Evolutionary conservation across 108 stramenopile genomes (phyloP), one percentile per base, ranked within the genome.

Genomic region (Cyclotella sp.): DNA sequence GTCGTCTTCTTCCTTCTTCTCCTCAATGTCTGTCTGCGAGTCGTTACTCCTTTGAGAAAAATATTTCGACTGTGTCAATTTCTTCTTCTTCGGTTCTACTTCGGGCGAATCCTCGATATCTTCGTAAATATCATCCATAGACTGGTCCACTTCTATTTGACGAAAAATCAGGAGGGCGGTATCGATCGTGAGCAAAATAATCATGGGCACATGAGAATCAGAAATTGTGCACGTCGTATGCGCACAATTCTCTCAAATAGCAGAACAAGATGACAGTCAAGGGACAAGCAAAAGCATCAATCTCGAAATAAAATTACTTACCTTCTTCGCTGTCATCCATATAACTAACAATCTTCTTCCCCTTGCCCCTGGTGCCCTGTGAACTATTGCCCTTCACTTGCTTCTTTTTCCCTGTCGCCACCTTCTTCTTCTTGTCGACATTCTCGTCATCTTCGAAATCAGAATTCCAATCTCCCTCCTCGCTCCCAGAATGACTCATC

Each of bases 371-470:
- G 73, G n/a, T 79, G 73, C n/a, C 27, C 7, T 10, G 7, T 30
- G 42, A 15, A 9, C 0, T 16, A 6, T 22, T 69, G 15, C 39
- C 39, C 27, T 70, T 52, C 26, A 22, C 53, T 21, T n/a, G 30
- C 39, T 54, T 40, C 54, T 70, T 63, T 9, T n/a, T 16, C 65
- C 28, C 29, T 22, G 3, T 47, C 28, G 40, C 46, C 46, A 9
- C 72, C 43, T 58, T 54, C 11, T 29, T 63, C 13, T 46, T 58
- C 29, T 72, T 81, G 51, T 29, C 77, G 34, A 41, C 53, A 44
- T 49, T 63, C 18, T 78, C 75, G 34, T 84, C 83, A 40, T 84
- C 85, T 18, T 87, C 82, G 18, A 84, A 73, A 54, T 80, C 79
- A 28, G 68, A 78, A 72, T 58, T 57, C 72, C 43, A 60, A 59